phyloP scores from a whole-genome alignment of 208 protist genomes.

The Acanthamoeba castellanii region DNA sequence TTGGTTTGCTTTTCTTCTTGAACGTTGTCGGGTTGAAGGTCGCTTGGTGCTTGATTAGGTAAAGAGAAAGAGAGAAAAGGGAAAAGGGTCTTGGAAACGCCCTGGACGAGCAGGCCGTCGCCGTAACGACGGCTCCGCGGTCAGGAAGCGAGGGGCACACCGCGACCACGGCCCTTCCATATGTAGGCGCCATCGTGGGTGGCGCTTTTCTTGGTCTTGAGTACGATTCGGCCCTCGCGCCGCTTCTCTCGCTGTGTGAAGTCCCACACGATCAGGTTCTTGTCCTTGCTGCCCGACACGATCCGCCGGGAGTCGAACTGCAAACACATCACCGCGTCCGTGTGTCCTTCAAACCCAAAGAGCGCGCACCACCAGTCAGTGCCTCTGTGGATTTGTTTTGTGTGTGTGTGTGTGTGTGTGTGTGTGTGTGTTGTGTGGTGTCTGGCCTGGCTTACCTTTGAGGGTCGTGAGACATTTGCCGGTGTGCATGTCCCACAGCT shows the following conservation, averaged over 20 bases:
- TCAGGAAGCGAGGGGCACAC: not conserved
- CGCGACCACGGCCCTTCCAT: conserved; percentile 25
- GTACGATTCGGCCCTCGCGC: not conserved
- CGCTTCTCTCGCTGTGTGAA: conserved; percentile 14
- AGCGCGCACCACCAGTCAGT: not conserved
- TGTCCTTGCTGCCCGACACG: conserved; percentile 53
- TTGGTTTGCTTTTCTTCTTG: no score
- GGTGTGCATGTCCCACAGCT: conserved; percentile 69
- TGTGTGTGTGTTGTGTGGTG: no score
- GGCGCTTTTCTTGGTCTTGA: conserved; percentile 42
- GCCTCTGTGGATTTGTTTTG: no score
- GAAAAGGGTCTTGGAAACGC: not conserved
- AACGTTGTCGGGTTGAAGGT: no score
- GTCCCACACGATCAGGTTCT: conserved; percentile 56
- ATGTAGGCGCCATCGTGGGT: conserved; percentile 40
- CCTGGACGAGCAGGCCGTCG: no score
- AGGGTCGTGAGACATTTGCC: conserved; percentile 59
- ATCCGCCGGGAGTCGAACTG: conserved; percentile 61
- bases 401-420: no score
- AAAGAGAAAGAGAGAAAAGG: no score
- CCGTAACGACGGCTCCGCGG: not conserved
- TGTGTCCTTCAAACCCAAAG: conserved; percentile 1
- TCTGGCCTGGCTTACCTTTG: not conserved
- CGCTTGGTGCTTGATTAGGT: no score
- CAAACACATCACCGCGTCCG: conserved; percentile 56